Evolutionary conservation across 2,329 filamentous ascomycete genomes (phyloP).

Genomic region (Xylariales sp.): DNA sequence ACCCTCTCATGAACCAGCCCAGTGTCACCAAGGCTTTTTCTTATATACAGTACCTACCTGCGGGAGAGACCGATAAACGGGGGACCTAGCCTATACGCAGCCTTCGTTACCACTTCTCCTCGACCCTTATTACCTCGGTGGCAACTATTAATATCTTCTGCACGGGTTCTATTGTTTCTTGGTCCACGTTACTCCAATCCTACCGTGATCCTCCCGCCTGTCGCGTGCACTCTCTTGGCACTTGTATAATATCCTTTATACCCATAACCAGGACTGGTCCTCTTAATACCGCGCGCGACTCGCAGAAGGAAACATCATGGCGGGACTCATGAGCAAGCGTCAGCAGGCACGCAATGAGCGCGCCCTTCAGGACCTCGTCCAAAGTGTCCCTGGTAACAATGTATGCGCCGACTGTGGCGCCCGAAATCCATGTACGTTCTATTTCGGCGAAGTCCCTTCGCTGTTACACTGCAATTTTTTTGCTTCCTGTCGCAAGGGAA

Average conservation of each 20-base stretch:
- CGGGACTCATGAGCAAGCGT: conserved; percentile 86
- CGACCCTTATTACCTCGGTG: conserved; percentile 17
- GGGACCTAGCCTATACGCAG: conserved; percentile 17
- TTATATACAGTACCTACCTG: not conserved
- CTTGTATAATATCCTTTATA: conserved; percentile 26
- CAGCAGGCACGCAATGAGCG: conserved; percentile 98
- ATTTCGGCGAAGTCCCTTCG: conserved; percentile 6
- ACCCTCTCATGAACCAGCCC: not conserved
- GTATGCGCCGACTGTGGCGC: conserved; percentile 92
- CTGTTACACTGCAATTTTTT: conserved; percentile 20
- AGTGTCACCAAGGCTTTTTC: conserved; percentile 7
- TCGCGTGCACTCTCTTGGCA: conserved; percentile 37
- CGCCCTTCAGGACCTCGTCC: conserved; percentile 87
- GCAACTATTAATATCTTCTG: conserved; percentile 10
- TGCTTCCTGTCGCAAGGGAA: conserved; percentile 2
- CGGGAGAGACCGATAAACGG: not conserved
- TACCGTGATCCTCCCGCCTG: conserved; percentile 29
- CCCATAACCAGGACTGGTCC: conserved; percentile 15
- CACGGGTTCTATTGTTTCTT: conserved; percentile 17
- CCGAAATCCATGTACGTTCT: conserved; percentile 83
- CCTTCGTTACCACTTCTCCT: conserved; percentile 19
- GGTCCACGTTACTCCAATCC: conserved; percentile 39
- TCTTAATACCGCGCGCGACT: conserved; percentile 24
- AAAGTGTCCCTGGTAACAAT: conserved; percentile 86
- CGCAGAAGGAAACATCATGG: conserved; percentile 62